A percentile compares a stretch with the other conserved stretches of the same genome.
Conservation (phyloP, 2,329 filamentous ascomycete species). For the Apiospora arundinis region DNA sequence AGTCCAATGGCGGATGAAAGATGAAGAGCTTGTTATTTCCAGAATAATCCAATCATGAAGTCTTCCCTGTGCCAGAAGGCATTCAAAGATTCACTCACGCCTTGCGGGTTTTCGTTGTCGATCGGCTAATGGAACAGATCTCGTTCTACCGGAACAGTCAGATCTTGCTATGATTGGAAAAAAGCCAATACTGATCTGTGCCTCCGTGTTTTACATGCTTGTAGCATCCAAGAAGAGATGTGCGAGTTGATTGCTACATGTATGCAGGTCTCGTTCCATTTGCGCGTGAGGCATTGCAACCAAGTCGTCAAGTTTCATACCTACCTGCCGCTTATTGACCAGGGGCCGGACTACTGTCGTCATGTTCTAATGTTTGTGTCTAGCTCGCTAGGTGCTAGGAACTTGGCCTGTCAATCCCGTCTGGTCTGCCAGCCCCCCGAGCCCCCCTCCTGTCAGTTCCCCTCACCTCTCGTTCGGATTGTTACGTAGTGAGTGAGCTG, state of each 20-base stretch:
- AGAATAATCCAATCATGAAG: neutral
- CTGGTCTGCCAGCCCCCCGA: neutral
- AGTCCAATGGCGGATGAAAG: neutral
- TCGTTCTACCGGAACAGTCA: neutral
- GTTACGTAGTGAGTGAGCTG: neutral
- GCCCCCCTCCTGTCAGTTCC: neutral
- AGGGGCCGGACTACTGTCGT: constrained; percentile 13
- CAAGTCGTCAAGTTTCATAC: constrained; percentile 17
- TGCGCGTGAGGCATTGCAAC: neutral
- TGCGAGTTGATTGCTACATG: constrained; percentile 5
- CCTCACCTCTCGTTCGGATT: neutral
- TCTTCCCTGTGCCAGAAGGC: too few relatives aligned
- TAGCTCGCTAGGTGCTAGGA: neutral
- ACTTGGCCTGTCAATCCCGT: neutral
- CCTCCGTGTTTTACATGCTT: neutral
- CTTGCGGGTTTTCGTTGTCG: too few relatives aligned
- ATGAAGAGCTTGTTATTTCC: neutral
- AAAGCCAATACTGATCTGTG: neutral
- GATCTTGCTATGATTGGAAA: neutral
- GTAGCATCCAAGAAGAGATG: neutral
- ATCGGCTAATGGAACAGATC: neutral
- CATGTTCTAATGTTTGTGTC: constrained; percentile 14
- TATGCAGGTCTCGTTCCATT: constrained; percentile 17
- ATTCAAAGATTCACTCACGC: too few relatives aligned
- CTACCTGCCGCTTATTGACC: constrained; percentile 8